phyloP scores from a whole-genome alignment of 1,284 basidiomycete genomes.

The Schizophyllum commune region DNA sequence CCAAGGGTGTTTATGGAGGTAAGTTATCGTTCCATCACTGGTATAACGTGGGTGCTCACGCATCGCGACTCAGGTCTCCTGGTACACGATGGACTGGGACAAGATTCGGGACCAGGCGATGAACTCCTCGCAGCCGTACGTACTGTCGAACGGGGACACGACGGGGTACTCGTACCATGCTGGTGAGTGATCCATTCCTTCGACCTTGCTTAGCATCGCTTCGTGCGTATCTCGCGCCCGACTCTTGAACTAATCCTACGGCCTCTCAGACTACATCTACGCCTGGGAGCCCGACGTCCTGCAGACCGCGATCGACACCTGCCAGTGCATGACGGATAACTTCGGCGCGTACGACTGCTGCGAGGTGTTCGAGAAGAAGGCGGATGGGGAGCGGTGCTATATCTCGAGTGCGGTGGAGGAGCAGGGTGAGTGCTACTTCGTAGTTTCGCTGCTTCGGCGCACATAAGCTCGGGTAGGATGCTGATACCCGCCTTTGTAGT shows the following conservation, averaged over 20 bases:
- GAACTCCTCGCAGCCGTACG: conserved; percentile 36
- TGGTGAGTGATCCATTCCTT: conserved; percentile 20
- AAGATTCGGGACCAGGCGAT: conserved; percentile 26
- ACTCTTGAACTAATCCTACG: no score
- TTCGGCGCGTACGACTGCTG: not conserved
- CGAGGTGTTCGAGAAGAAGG: not conserved
- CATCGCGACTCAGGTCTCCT: conserved; percentile 27
- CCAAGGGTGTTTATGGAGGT: conserved; percentile 41
- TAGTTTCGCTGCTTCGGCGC: no score
- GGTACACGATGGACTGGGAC: conserved; percentile 26
- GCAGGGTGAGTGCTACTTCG: not conserved
- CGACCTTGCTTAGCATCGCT: no score
- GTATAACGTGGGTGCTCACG: not conserved
- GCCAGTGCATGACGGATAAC: conserved; percentile 24
- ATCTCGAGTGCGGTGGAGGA: not conserved
- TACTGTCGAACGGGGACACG: conserved; percentile 35
- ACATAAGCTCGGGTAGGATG: no score
- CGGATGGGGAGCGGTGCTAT: not conserved
- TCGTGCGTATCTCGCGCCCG: no score
- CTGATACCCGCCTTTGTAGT: not conserved
- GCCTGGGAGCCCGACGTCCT: conserved; percentile 42
- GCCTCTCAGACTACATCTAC: conserved; percentile 43
- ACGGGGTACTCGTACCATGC: conserved; percentile 49
- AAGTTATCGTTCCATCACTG: not conserved
- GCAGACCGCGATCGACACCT: conserved; percentile 35